Base-by-base conservation (phyloP, 2,329 filamentous ascomycete genomes). In the Nothophaeocryptopus gaeumannii region DNA sequence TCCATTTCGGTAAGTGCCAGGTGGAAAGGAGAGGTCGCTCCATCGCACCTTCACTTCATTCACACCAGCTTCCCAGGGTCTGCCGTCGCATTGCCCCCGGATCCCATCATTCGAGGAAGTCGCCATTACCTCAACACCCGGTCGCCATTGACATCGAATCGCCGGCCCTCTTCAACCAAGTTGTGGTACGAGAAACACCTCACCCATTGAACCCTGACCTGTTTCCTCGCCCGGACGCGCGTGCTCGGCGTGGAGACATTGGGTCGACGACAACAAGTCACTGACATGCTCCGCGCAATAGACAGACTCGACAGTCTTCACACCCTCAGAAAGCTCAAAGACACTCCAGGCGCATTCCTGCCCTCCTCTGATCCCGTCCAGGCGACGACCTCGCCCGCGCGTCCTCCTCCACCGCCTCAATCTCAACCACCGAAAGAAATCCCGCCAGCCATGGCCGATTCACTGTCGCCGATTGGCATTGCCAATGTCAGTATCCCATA, bases 391-490 rank as follows among this genome's bases (percentile, higher is more conserved):
- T 30, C 39, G 39, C 51, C 43, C 40, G 35, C 45, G 31, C 37
- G 50, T 35, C 45, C 34, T 47, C 44, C 35, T 46, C 47, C 42
- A 42, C 30, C 40, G 39, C 45, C 26, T 38, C 39, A 36, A 45
- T 34, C 42, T 12, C 51, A 39, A 16, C 15, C 39, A 15, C 45
- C 45, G 16, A 36, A 39, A 5, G 14, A 40, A 9, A 52, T 44
- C 33, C 54, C 43, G 50, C 44, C 58, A 65, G 69, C 62, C 58
- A 84, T 84, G 81, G 79, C 81, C 63, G 82, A 85, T 67, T 81
- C 80, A 59, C 76, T 79, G 53, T 80, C 81, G 65, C 82, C 82
- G 63, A 86, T 86, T 80, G 83, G 83, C 75, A 86, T 86, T 81
- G 83, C 83, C 78, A 85, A 86, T 71, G 82, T 85, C 73, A 72